A percentile compares a stretch with the other conserved stretches of the same genome.
Conservation (phyloP, 2,329 filamentous ascomycete genomes). For the Pseudogymnoascus destructans region DNA sequence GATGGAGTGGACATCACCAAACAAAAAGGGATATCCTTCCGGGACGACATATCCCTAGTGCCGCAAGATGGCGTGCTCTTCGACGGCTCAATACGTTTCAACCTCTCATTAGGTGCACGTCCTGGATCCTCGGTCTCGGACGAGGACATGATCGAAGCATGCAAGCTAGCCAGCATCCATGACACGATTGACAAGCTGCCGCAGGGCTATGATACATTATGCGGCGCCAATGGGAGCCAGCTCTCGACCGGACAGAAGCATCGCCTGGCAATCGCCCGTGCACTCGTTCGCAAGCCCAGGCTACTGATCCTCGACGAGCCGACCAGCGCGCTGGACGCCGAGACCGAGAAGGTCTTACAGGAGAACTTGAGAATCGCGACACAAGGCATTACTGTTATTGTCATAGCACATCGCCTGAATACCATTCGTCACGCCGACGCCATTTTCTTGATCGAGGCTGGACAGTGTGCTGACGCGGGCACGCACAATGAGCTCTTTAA, state of each 20-base stretch:
- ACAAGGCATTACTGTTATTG: slow-evolving; percentile 34
- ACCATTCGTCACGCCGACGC: slow-evolving; percentile 22
- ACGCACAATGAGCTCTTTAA: slow-evolving; percentile 20
- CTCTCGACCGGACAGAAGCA: slow-evolving; percentile 91
- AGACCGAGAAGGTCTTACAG: slow-evolving; percentile 42
- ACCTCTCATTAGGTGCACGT: slow-evolving; percentile 49
- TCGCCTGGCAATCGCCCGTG: slow-evolving; percentile 73
- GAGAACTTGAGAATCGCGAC: slow-evolving; percentile 6
- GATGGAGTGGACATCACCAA: slow-evolving; percentile 44
- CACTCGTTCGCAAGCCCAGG: slow-evolving; percentile 51
- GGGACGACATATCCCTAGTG: slow-evolving; percentile 52
- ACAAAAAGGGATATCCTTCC: slow-evolving; percentile 49
- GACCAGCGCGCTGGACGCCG: slow-evolving; percentile 54
- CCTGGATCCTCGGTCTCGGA: slow-evolving; percentile 34
- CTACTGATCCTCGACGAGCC: slow-evolving; percentile 61
- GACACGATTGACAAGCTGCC: slow-evolving; percentile 72
- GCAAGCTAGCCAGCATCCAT: slow-evolving; percentile 79
- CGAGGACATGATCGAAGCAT: slow-evolving; percentile 61
- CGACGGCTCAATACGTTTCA: slow-evolving; percentile 51
- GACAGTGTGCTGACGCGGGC: slow-evolving; percentile 21
- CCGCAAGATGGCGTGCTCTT: slow-evolving; percentile 62
- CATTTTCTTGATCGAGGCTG: slow-evolving; percentile 22
- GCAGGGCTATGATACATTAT: slow-evolving; percentile 78
- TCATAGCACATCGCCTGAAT: slow-evolving; percentile 24
- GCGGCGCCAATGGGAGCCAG: slow-evolving; percentile 80